These are phyloP conservation scores for Diospyros lotus DNA, from an alignment of 148 eudicot species.

Conservation along the genomic window DNA sequence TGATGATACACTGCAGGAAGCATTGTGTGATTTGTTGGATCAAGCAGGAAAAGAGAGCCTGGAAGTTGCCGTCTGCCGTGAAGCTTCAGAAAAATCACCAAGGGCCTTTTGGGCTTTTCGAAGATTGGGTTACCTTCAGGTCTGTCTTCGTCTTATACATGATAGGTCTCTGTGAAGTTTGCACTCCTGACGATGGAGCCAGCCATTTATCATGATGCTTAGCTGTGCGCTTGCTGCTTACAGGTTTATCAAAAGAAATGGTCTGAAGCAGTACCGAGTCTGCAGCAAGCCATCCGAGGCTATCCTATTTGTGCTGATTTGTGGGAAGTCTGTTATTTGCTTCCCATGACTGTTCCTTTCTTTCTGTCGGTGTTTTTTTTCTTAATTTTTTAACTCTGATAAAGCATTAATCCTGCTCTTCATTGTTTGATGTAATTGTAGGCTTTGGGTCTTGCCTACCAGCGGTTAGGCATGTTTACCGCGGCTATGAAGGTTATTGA, in stretches of 20 bases:
- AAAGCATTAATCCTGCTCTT: not conserved
- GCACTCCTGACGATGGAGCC: too few species aligned
- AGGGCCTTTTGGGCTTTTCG: constrained; percentile 94
- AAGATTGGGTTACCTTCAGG: constrained; percentile 86
- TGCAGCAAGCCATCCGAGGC: constrained; percentile 91
- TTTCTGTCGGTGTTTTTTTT: not conserved
- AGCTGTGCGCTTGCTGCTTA: not conserved
- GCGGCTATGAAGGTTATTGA: constrained; percentile 82
- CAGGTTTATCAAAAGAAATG: constrained; percentile 81
- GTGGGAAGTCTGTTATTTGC: constrained; percentile 76
- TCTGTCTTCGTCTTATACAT: constrained; percentile 19
- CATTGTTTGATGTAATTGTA: constrained; percentile 18
- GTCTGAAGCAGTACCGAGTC: constrained; percentile 85
- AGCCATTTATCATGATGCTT: not conserved
- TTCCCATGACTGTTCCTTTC: not conserved
- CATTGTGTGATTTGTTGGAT: constrained; percentile 80
- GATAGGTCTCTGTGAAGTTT: not conserved
- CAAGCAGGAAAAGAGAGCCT: constrained; percentile 73
- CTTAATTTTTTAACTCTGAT: constrained; percentile 1
- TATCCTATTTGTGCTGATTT: constrained; percentile 79
- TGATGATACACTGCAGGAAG: constrained; percentile 37
- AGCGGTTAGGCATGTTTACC: constrained; percentile 90
- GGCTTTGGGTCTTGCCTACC: constrained; percentile 90
- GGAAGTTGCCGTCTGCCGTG: constrained; percentile 76
- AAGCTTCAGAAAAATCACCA: constrained; percentile 79